phyloP scores from a whole-genome alignment of 805 yeast species.

The Candida nitratophila region DNA sequence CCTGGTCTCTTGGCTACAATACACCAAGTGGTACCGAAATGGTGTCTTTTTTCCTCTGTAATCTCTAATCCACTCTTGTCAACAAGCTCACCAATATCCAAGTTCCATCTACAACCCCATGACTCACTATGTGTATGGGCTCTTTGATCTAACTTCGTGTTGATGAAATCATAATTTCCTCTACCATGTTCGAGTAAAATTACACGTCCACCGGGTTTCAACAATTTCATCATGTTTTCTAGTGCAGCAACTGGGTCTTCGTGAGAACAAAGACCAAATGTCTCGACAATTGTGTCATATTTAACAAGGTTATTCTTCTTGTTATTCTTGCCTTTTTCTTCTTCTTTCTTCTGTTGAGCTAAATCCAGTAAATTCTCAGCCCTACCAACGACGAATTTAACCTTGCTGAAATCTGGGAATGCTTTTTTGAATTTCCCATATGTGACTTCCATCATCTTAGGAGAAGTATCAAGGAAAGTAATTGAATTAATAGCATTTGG shows the following conservation, averaged over 20 bases:
- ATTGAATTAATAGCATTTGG: constrained; percentile 57
- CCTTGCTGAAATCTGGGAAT: constrained; percentile 63
- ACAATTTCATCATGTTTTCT: constrained; percentile 59
- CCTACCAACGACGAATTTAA: constrained; percentile 82
- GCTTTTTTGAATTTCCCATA: constrained; percentile 60
- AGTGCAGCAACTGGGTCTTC: constrained; percentile 85
- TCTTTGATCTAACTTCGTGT: constrained; percentile 71
- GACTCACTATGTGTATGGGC: constrained; percentile 77
- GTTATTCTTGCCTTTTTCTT: constrained; percentile 10
- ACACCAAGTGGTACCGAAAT: constrained; percentile 91
- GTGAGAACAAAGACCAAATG: constrained; percentile 94
- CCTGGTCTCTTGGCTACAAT: constrained; percentile 70
- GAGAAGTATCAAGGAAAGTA: constrained; percentile 81
- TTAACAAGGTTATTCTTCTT: constrained; percentile 36
- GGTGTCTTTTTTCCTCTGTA: constrained; percentile 71
- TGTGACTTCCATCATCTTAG: constrained; percentile 78
- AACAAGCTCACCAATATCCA: constrained; percentile 84
- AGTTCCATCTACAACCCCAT: constrained; percentile 98
- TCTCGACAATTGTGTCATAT: constrained; percentile 89
- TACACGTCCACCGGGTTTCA: constrained; percentile 87
- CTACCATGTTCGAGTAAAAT: constrained; percentile 90
- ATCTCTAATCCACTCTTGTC: constrained; percentile 80
- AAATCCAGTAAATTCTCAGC: constrained; percentile 74
- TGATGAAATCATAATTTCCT: constrained; percentile 71
- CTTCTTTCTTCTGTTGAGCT: constrained; percentile 16